Evolutionary conservation across 768 basidiomycete species (phyloP), one percentile per base, ranked within the genome.

Genomic region (Boletus patriciae): DNA sequence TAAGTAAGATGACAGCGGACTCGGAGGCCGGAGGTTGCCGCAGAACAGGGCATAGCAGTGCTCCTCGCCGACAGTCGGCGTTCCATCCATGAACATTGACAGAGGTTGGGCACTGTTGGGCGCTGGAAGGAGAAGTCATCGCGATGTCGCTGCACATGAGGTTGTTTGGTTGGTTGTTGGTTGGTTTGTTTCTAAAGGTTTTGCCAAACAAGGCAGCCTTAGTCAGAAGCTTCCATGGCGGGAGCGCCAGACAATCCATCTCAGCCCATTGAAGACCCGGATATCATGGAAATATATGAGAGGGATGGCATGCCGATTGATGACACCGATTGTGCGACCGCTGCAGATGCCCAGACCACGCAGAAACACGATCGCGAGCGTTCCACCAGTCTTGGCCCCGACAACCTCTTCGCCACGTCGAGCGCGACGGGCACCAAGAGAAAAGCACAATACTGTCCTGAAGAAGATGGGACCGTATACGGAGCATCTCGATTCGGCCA

Each of bases 401-500:
- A 54, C 12, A 21, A n/a, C 55, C 15, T 18, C 29, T 13, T 27
- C 55, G 50, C 59, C 48, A 21, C 21, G 8, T 48, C 57, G 27
- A 47, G 19, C 42, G 18, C 58, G 27, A 42, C 59, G 21, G 42
- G 45, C 23, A 60, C 60, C 6, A 67, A 63, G 49, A 49, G 67
- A 55, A 69, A 67, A 33, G 45, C 34, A 11, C 59, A 61, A 18
- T 3, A 61, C 16, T 34, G 47, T 16, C 44, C 58, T 2, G 70
- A 73, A 31, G 69, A 71, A 15, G 74, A 79, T 49, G 73, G 77
- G 11, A 76, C 78, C 23, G 79, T 83, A 10, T 97, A 95, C 67
- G 91, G 88, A 0, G 83, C 89, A 3, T 83, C 88, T 31, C 82
- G 77, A 36, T 98, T 95, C 69, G 94, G 92, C 15, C 84, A 83